Evolutionary conservation across 495 filamentous ascomycete genomes (phyloP).

Genomic region (Rhypophila decipiens): DNA sequence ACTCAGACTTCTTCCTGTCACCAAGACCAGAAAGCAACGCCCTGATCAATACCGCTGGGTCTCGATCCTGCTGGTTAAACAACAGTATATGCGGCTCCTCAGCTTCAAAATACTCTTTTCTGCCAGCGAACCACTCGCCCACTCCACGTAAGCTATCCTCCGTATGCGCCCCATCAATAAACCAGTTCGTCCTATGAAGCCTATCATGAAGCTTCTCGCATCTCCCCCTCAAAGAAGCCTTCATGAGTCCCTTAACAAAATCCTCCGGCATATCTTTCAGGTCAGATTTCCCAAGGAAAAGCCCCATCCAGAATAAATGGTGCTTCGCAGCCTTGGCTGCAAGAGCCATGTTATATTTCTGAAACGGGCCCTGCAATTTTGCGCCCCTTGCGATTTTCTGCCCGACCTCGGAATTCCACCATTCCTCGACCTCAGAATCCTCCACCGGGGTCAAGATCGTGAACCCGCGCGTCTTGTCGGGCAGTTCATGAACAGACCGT

Average conservation of each 20-base stretch:
- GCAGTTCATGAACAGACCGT: conserved; percentile 35
- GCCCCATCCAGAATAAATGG: conserved; percentile 23
- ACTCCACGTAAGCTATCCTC: conserved; percentile 68
- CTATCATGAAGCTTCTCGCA: conserved; percentile 64
- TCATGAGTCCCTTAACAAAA: conserved; percentile 61
- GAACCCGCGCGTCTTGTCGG: no score
- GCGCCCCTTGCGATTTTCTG: conserved; percentile 23
- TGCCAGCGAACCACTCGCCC: conserved; percentile 63
- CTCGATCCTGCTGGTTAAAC: conserved; percentile 92
- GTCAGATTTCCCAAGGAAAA: conserved; percentile 11
- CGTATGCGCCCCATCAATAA: conserved; percentile 88
- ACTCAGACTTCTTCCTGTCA: no score
- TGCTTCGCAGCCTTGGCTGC: conserved; percentile 34
- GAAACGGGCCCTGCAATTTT: conserved; percentile 33
- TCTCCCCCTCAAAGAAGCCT: conserved; percentile 62
- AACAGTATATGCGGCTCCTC: conserved; percentile 50
- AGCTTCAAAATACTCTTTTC: conserved; percentile 19
- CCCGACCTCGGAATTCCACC: conserved; percentile 32
- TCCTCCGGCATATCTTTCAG: conserved; percentile 26
- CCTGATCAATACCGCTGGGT: conserved; percentile 53
- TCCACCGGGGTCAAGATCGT: no score
- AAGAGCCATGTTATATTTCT: conserved; percentile 40
- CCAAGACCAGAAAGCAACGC: conserved; percentile 31
- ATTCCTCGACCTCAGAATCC: conserved; percentile 25
- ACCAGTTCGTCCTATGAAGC: conserved; percentile 57